Evolutionary conservation across 108 stramenopile species (phyloP).

Genomic region (Discostella stelligeroides): DNA sequence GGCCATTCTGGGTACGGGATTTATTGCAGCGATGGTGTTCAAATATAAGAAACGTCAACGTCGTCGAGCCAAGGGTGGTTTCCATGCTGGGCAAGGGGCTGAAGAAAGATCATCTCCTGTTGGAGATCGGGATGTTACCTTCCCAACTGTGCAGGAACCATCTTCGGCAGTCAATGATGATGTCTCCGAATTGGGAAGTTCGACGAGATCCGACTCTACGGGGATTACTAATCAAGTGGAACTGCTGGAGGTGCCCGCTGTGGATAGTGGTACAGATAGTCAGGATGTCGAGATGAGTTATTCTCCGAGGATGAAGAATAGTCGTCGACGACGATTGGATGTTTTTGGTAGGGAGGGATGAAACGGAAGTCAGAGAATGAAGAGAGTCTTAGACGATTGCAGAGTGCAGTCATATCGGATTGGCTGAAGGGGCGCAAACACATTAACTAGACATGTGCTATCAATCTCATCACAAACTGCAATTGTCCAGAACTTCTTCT

Average conservation of each 20-base stretch:
- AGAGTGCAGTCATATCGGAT: no score
- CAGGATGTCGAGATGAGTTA: slow-evolving; percentile 23
- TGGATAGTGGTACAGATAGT: slow-evolving; percentile 3
- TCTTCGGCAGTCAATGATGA: not conserved
- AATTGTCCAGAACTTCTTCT: no score
- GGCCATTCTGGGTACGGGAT: slow-evolving; percentile 29
- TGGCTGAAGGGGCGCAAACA: no score
- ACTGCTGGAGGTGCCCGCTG: slow-evolving; percentile 8
- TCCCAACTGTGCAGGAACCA: slow-evolving; percentile 6
- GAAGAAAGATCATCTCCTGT: not conserved
- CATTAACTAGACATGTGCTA: no score
- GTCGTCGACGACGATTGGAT: no score
- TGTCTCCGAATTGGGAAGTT: not conserved
- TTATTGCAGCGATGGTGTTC: slow-evolving; percentile 17
- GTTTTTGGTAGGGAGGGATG: no score
- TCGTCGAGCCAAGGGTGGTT: not conserved
- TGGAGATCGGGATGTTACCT: slow-evolving; percentile 7
- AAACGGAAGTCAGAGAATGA: no score
- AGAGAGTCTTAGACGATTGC: no score
- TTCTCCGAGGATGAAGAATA: not conserved
- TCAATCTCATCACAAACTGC: no score
- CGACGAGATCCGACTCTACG: not conserved
- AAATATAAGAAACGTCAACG: slow-evolving; percentile 17
- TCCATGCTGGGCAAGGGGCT: not conserved
- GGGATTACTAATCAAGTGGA: slow-evolving; percentile 15